Evolutionary conservation across 2,329 filamentous ascomycete genomes (phyloP), one percentile per base, ranked within the genome.

Genomic region (Ceratocystis alfenasii): DNA sequence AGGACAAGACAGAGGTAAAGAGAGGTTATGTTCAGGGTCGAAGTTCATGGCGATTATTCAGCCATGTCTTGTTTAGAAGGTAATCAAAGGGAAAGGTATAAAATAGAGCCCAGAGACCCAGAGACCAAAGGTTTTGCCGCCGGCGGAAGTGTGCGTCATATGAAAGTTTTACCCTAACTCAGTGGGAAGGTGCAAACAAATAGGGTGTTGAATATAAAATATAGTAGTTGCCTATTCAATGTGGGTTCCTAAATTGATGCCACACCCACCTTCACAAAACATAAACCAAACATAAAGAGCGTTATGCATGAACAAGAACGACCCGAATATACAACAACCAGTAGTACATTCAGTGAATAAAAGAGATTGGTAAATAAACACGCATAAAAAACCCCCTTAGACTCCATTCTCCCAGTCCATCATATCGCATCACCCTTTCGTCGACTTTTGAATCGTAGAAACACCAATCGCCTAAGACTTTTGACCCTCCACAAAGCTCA

Each of bases 401-500:
- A 66, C 65, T 57, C 59, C 41, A 33, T 59, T 46, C 53, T 36
- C 53, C 36, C 50, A 45, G 45, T 22, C 55, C 50, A 44, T 60
- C 10, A 59, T 60, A 50, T 60, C 15, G 17, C 30, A 62, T 59
- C 22, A 22, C 36, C n/a, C 30, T 28, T 45, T 28, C 46, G 48
- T 63, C 59, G 12, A 53, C 44, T 28, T 30, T 53, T 48, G n/a
- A 57, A 5, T 36, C 33, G 55, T 8, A 15, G 28, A 20, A 25
- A 55, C 46, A 25, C 5, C 3, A 12, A 41, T 41, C 36, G n/a
- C 20, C 46, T 60, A 65, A 15, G 65, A 30, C 60, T 68, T 68
- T 72, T 95, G 90, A 22, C 91, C 93, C 74, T 97, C 93, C 12
- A 99, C 92, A 74, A 99, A 99, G 72, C 89, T 87, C 70, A 99